Evolutionary conservation across 768 basidiomycete genomes (phyloP), one percentile per base, ranked within the genome.

Genomic region (Cytidiella melzeri): DNA sequence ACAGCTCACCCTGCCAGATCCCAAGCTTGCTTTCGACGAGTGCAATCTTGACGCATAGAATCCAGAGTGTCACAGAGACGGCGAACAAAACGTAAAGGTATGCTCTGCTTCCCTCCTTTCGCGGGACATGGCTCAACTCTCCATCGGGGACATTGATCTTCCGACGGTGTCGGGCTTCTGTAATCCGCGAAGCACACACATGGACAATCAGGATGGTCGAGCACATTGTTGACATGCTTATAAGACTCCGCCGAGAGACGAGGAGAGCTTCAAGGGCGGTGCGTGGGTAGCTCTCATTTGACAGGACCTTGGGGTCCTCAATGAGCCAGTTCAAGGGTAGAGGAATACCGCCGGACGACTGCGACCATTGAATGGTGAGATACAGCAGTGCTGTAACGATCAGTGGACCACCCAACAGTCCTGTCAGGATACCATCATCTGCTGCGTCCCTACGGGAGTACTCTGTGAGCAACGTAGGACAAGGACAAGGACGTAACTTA

Each of bases 381-480:
- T 74, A 74, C 52, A 91, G 68, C 45, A 92, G 63, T 0, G 84
- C 81, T 9, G 82, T 73, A 6, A 89, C 76, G 46, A 95, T 80
- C 25, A 95, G 71, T 2, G 93, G 91, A 11, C 84, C 87, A 26
- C 93, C 74, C n/a, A 92, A 74, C 11, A 95, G 69, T 2, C 87
- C 92, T 38, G 86, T 92, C 50, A 89, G 68, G 20, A 85, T 80
- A 12, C 94, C 94, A 63, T 96, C 92, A 61, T 95, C 93, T 11
- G 75, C 67, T 41, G 84, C 86, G 48, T 87, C 80, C 61, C 92
- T 92, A 53, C 55, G n/a, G 36, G 27, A 15, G 27, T 21, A 7
- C 15, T 18, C 21, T 24, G 30, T 46, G 13, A 53, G 48, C 10
- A 30, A 41, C 4, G 12, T 24, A 5, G 24, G 15, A 34, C 9